Evolutionary conservation across 306 rosid genomes (phyloP), one percentile per base, ranked within the genome.

Genomic region (Cicer chorassanicum): DNA sequence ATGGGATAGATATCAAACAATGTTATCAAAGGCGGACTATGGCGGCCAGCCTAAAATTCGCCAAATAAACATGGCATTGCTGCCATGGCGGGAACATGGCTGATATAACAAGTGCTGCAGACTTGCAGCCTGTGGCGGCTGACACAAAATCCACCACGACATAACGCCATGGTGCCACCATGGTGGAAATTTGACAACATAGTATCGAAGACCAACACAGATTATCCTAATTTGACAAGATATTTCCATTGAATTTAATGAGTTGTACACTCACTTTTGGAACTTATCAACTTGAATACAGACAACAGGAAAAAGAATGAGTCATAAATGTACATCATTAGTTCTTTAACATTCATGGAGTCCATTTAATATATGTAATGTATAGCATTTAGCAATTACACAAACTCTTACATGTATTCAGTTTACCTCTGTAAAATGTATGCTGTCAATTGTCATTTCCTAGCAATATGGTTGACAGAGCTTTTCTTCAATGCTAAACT

Each of bases 281-380:
- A 19, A 42, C 42, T 72, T 70, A 70, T 38, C 48, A 2, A 42
- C 70, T 65, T 43, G 39, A 65, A 48, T 68, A 68, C 45, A 24
- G 73, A 8, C 48, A 21, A 19, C 73, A 68, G 41, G 72, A 29
- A 21, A 66, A 70, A 70, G 40, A 42, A 44, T 3, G 40, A 54
- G 34, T 70, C 65, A 45, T 36, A 39, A 70, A 55, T 72, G 40
- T 70, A 15, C 40, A 21, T 6, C 51, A 50, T 54, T 48, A 29
- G 21, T 42, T 42, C 53, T 55, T 71, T 19, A 56, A 56, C 41
- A 72, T 19, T 14, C 62, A 54, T 6, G 18, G 15, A 63, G 64
- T 39, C 42, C 63, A 50, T 8, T 50, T 49, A 49, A 74, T 44
- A 14, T 38, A 74, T 38, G 41, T 19, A 18, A 74, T 38, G 41